phyloP scores from a whole-genome alignment of 2,329 filamentous ascomycete genomes.

The Bisporella sp. region DNA sequence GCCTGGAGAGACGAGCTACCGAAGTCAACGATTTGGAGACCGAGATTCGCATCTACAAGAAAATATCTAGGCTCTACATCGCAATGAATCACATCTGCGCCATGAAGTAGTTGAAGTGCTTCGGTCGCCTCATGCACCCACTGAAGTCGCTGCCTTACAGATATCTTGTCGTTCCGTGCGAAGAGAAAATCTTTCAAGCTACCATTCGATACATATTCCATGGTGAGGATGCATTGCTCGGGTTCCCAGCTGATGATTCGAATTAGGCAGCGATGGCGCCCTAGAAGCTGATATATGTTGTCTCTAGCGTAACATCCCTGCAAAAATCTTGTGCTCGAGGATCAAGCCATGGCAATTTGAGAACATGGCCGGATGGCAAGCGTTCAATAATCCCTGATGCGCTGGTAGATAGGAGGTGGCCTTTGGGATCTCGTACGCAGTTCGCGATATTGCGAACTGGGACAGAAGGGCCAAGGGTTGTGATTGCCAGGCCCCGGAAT shows the following conservation, averaged over 20 bases:
- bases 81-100: slow-evolving; percentile 31
- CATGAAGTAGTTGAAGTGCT: slow-evolving; percentile 30
- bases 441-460: no score
- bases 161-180: slow-evolving; percentile 7
- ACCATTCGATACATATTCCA: slow-evolving; percentile 23
- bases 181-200: slow-evolving; percentile 18
- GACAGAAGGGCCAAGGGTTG: no score
- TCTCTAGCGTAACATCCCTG: slow-evolving; percentile 18
- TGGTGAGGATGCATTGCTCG: slow-evolving; percentile 18
- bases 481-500: no score
- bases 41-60: slow-evolving; percentile 28
- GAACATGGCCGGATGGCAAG: slow-evolving; percentile 5
- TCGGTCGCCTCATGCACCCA: slow-evolving; percentile 30
- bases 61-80: slow-evolving; percentile 34
- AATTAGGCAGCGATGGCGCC: slow-evolving; percentile 15
- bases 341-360: slow-evolving; percentile 14
- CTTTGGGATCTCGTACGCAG: background rate
- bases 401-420: background rate
- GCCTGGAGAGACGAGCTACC: slow-evolving; percentile 27
- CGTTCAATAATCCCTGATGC: background rate
- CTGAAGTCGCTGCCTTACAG: slow-evolving; percentile 14
- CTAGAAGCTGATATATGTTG: slow-evolving; percentile 20
- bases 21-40: slow-evolving; percentile 32
- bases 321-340: slow-evolving; percentile 4
- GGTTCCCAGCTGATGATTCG: slow-evolving; percentile 20